Evolutionary conservation across 1,284 basidiomycete genomes (phyloP).

Genomic region (Ganoderma multipileum): DNA sequence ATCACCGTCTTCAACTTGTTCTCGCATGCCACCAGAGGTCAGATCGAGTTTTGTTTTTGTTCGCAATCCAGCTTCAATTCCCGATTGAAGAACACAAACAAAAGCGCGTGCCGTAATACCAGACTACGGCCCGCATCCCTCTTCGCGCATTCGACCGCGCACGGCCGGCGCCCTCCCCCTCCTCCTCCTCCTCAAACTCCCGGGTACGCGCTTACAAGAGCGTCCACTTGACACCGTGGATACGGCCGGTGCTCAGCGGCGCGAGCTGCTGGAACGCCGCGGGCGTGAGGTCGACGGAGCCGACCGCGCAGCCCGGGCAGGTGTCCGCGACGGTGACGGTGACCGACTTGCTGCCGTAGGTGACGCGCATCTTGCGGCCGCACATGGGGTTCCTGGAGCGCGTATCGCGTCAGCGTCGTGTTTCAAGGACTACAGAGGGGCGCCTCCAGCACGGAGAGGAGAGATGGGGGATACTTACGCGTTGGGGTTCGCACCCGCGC

Average conservation of each 20-base stretch:
- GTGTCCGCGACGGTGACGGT: constrained; percentile 49
- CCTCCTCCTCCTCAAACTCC: background rate
- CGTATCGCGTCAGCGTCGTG: background rate
- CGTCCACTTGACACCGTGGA: constrained; percentile 33
- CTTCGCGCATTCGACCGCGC: background rate
- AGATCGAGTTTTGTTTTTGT: background rate
- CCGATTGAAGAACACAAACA: background rate
- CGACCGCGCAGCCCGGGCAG: constrained; percentile 48
- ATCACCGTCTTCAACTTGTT: too few relatives aligned
- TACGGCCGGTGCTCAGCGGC: constrained; percentile 31
- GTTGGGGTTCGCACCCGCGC: constrained; percentile 29
- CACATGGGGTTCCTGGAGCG: constrained; percentile 43
- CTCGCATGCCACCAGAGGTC: too few relatives aligned
- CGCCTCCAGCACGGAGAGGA: background rate
- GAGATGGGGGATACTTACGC: constrained; percentile 5
- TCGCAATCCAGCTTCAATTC: background rate
- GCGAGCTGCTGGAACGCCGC: constrained; percentile 50
- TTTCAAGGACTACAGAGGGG: background rate
- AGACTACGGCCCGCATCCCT: background rate
- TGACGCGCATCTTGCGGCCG: constrained; percentile 39
- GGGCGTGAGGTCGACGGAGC: constrained; percentile 50
- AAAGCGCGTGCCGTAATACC: background rate
- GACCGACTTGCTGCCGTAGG: constrained; percentile 16
- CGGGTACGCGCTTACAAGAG: constrained; percentile 12
- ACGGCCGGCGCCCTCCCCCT: background rate